phyloP scores from a whole-genome alignment of 495 filamentous ascomycete species.

The Pseudoneurospora amorphoporcata region DNA sequence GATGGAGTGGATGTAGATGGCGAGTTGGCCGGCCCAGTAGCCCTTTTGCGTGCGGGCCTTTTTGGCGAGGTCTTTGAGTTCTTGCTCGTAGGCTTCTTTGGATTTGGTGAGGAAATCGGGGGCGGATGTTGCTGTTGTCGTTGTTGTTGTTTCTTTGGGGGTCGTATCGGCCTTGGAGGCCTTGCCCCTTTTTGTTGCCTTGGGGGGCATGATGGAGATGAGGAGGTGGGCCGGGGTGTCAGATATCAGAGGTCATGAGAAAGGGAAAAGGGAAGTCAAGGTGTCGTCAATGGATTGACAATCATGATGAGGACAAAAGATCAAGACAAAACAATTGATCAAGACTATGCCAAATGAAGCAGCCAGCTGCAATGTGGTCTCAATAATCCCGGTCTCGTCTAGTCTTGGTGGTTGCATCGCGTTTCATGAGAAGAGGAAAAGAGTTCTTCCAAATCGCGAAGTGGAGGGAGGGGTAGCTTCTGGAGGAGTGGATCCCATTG shows the following conservation, averaged over 20 bases:
- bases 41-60: constrained; percentile 39
- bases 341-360: background rate
- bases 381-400: background rate
- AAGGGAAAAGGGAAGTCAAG: background rate
- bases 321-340: background rate
- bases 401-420: background rate
- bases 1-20: constrained; percentile 27
- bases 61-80: constrained; percentile 37
- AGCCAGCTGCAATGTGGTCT: constrained; percentile 9
- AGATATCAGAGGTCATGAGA: background rate
- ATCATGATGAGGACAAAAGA: background rate
- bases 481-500: background rate
- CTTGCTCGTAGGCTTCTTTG: constrained; percentile 36
- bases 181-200: background rate
- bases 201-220: background rate
- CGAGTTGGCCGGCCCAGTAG: constrained; percentile 23
- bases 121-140: background rate
- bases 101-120: background rate
- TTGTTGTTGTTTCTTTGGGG: background rate
- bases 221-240: background rate
- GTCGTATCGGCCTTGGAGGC: background rate
- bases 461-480: background rate
- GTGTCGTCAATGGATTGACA: background rate
- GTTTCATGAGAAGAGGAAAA: background rate
- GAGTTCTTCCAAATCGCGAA: background rate